Evolutionary conservation across 2,329 filamentous ascomycete species (phyloP).

Genomic region (Spiromastix sp.): DNA sequence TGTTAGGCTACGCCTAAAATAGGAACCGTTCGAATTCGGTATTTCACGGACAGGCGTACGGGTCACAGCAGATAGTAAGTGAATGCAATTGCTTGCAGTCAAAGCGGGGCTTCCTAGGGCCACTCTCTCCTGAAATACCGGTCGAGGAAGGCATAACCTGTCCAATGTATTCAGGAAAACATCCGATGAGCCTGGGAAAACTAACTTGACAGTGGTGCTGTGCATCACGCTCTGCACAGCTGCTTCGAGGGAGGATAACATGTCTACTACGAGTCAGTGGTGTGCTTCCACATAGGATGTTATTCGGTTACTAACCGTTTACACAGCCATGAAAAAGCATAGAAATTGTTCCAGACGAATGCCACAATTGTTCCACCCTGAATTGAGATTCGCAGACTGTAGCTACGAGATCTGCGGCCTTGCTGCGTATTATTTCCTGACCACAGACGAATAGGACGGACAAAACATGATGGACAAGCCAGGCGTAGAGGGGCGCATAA

Average conservation of each 20-base stretch:
- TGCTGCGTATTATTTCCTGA: conserved; percentile 30
- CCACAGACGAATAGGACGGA: conserved; percentile 34
- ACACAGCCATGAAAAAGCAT: conserved; percentile 25
- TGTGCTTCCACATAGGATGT: conserved; percentile 4
- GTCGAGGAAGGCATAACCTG: conserved; percentile 21
- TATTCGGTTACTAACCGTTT: conserved; percentile 19
- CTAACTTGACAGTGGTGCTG: conserved; percentile 10
- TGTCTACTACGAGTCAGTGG: no score
- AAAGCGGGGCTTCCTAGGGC: conserved; percentile 20
- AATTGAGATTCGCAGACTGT: conserved; percentile 23
- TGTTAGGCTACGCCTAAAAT: conserved; percentile 23
- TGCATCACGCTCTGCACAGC: conserved; percentile 11
- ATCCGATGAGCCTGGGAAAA: conserved; percentile 18
- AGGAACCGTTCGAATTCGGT: conserved; percentile 13
- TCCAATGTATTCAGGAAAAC: conserved; percentile 21
- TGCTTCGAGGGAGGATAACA: conserved; percentile 33
- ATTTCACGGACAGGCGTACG: conserved; percentile 9
- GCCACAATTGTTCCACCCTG: conserved; percentile 21
- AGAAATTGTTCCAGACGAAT: conserved; percentile 20
- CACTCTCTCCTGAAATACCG: conserved; percentile 16
- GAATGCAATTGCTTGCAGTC: conserved; percentile 16
- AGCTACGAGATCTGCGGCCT: conserved; percentile 26
- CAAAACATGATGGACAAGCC: conserved; percentile 44
- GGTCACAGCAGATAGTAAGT: conserved; percentile 23
- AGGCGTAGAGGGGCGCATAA: conserved; percentile 41